Percentiles rank a stretch among this genome's conserved stretches.
phyloP scores from a whole-genome alignment of 2,329 filamentous ascomycete genomes.

The Alternaria sp. region DNA sequence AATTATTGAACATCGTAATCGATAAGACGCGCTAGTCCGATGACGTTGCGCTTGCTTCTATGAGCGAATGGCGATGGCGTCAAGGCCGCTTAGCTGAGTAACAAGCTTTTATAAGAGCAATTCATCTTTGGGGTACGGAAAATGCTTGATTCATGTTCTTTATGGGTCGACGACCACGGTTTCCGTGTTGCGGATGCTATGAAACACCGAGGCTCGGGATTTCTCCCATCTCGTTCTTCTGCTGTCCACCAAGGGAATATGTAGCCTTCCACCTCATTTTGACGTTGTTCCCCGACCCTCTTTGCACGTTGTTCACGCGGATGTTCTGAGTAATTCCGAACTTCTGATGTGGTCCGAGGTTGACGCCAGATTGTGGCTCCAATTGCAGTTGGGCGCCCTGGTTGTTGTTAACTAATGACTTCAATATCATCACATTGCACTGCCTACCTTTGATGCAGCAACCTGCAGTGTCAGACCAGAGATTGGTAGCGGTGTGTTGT shows the following conservation, averaged over 20 bases:
- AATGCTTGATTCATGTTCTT: constrained; percentile 6
- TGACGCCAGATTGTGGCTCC: constrained; percentile 83
- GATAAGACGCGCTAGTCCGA: constrained; percentile 23
- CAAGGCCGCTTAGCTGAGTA: neutral
- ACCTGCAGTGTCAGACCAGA: constrained; percentile 87
- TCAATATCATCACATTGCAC: neutral
- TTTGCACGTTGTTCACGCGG: constrained; percentile 76
- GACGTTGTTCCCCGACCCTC: constrained; percentile 76
- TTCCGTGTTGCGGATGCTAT: constrained; percentile 49
- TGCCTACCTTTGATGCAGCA: constrained; percentile 84
- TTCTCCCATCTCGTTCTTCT: constrained; percentile 82
- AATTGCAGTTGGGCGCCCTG: constrained; percentile 83
- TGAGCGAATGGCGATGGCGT: neutral
- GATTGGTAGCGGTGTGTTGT: constrained; percentile 74
- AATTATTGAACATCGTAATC: constrained; percentile 25
- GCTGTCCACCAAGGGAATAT: constrained; percentile 73
- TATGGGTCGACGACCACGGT: constrained; percentile 2
- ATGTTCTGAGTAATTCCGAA: constrained; percentile 85
- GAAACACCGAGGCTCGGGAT: constrained; percentile 80
- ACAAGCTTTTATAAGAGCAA: neutral
- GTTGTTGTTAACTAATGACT: constrained; percentile 16
- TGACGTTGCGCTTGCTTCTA: constrained; percentile 21
- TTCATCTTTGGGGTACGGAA: neutral
- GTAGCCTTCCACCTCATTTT: constrained; percentile 90
- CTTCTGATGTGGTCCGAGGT: constrained; percentile 74